Evolutionary conservation across 257 asterid genomes (phyloP).

Genomic region (Capsicum rhomboideum): DNA sequence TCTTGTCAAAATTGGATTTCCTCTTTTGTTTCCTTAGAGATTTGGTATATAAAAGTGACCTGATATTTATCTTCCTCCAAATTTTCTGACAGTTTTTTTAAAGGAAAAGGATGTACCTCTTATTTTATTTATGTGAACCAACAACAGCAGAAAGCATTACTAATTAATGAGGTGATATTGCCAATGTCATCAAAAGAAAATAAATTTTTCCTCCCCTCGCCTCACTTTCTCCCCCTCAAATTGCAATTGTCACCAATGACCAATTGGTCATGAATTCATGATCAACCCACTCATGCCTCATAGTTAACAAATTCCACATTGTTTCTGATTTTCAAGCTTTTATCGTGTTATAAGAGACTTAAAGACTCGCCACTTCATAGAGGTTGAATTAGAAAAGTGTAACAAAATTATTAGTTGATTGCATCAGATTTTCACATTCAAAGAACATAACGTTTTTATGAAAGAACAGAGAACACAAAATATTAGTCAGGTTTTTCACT

Average conservation of each 20-base stretch:
- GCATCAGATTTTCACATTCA: background rate
- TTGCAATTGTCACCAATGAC: background rate
- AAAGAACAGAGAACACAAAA: background rate
- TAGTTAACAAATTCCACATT: background rate
- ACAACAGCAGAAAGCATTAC: background rate
- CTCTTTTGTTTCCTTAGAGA: background rate
- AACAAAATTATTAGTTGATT: background rate
- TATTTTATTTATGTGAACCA: background rate
- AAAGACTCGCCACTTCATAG: background rate
- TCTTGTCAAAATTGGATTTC: background rate
- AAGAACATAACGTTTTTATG: background rate
- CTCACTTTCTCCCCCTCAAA: constrained; percentile 1
- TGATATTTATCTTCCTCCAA: background rate
- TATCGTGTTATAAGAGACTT: background rate
- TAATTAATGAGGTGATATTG: background rate
- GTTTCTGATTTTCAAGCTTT: background rate
- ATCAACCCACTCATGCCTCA: background rate
- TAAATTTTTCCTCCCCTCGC: background rate
- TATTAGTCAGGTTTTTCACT: background rate
- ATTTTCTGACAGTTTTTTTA: background rate
- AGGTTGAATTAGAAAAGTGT: background rate
- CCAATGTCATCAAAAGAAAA: background rate
- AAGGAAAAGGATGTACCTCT: background rate
- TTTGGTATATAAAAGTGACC: background rate
- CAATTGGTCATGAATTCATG: background rate